Base-by-base conservation (phyloP, 345 rosid species). In the Limnanthes douglasii region DNA sequence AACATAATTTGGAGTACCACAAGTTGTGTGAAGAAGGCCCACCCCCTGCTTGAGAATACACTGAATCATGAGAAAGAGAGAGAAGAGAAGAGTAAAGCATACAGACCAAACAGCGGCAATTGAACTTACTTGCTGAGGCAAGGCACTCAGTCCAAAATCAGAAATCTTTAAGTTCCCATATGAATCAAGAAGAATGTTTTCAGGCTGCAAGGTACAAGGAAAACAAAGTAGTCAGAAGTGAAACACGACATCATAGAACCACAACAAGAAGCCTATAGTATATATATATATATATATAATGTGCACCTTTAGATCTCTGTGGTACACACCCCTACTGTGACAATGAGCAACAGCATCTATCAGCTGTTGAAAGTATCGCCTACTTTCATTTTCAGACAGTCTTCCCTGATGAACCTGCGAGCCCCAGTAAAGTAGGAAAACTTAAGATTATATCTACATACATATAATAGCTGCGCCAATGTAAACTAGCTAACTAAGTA, bases 1-100 rank as follows among this genome's bases (percentile, higher is more conserved):
- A n/a, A n/a, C n/a, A n/a, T n/a, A n/a, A n/a, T n/a, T n/a, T 15
- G 98, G 95, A 43, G 95, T 90, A 61, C 98, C 98, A 60, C 98
- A 90, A 13, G 95, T 70, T 6, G 98, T 88, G 34, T 64, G 86
- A 39, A 83, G 72, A 55, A 88, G 84, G 34, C n/a, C n/a, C n/a
- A n/a, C n/a, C n/a, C n/a, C n/a, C n/a, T n/a, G n/a, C n/a, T n/a
- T n/a, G n/a, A n/a, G n/a, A n/a, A n/a, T n/a, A n/a, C n/a, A n/a
- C n/a, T n/a, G n/a, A n/a, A n/a, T n/a, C n/a, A n/a, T n/a, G 40
- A 15, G 11, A 15, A 31, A 51, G 41, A 13, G n/a, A 39, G 15
- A 15, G n/a, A 36, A 30, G 21, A 8, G 15, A n/a, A n/a, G n/a
- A n/a, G n/a, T n/a, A n/a, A n/a, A n/a, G 21, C 8, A 23, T 3